Conservation (phyloP, 2,329 filamentous ascomycete genomes). For the Penicillium freii region DNA sequence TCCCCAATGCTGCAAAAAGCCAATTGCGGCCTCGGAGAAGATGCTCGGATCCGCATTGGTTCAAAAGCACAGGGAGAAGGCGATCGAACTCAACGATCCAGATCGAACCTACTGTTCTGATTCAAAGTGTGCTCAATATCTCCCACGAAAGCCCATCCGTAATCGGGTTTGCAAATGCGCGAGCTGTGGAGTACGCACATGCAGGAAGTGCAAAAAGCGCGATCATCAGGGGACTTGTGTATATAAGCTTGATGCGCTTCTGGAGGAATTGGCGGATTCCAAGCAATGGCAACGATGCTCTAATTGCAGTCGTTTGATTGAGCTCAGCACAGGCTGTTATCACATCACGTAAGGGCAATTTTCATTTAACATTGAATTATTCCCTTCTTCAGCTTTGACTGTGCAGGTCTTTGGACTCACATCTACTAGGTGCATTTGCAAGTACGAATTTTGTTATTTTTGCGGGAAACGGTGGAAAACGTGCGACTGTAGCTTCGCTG, state of each 20-base stretch:
- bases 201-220: constrained; percentile 1
- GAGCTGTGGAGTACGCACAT: constrained; percentile 1
- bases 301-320: constrained; percentile 2
- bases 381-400: background rate
- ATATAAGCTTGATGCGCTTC: background rate
- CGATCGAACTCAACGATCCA: background rate
- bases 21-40: background rate
- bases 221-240: background rate
- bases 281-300: constrained; percentile 5
- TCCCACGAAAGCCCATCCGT: background rate
- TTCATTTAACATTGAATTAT: background rate
- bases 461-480: background rate
- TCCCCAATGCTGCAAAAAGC: background rate
- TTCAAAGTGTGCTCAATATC: background rate
- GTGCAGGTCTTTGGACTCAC: background rate
- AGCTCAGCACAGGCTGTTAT: constrained; percentile 1
- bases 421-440: constrained; percentile 1
- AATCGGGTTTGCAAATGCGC: background rate
- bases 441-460: constrained; percentile 1
- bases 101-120: constrained; percentile 5
- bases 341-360: constrained; percentile 3
- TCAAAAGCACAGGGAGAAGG: background rate
- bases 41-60: background rate
- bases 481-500: background rate
- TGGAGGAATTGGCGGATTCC: constrained; percentile 1